Conservation (phyloP, 2,329 filamentous ascomycete genomes). For the Byssothecium circinans region DNA sequence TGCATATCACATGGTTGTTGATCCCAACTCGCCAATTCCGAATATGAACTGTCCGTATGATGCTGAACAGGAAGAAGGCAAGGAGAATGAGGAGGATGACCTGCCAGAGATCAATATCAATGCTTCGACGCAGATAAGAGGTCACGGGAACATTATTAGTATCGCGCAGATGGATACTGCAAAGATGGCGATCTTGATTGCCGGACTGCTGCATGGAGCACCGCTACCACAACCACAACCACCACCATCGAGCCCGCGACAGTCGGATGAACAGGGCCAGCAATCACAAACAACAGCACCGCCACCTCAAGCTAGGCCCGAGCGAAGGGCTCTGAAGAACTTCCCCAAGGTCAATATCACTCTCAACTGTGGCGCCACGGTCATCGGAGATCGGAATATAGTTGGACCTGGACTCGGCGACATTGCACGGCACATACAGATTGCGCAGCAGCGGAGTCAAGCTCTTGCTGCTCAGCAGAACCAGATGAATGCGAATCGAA, state of each 20-base stretch:
- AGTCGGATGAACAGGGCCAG: slow-evolving; percentile 6
- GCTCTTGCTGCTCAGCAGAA: slow-evolving; percentile 10
- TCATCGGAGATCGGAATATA: slow-evolving; percentile 40
- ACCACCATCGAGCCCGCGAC: slow-evolving; percentile 5
- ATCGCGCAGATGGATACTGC: slow-evolving; percentile 35
- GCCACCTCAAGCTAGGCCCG: not conserved
- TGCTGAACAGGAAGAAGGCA: slow-evolving; percentile 9
- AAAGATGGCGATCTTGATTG: slow-evolving; percentile 31
- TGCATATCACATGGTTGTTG: slow-evolving; percentile 34
- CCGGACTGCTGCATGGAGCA: slow-evolving; percentile 21
- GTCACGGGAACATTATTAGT: slow-evolving; percentile 39
- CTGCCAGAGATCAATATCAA: slow-evolving; percentile 39
- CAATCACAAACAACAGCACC: slow-evolving; percentile 4
- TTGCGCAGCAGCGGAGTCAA: slow-evolving; percentile 30
- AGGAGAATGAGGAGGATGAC: slow-evolving; percentile 22
- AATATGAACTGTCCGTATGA: slow-evolving; percentile 23
- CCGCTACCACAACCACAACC: slow-evolving; percentile 5
- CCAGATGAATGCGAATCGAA: not conserved
- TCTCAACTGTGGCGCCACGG: slow-evolving; percentile 38
- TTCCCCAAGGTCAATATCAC: slow-evolving; percentile 33
- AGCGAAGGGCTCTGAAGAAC: not conserved
- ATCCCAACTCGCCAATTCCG: slow-evolving; percentile 22
- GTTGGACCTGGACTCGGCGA: slow-evolving; percentile 38
- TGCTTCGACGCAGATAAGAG: slow-evolving; percentile 37
- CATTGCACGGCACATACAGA: slow-evolving; percentile 37